Percentiles rank a stretch among this genome's conserved stretches.
phyloP scores from a whole-genome alignment of 495 filamentous ascomycete genomes.

The Aspergillus diversus region DNA sequence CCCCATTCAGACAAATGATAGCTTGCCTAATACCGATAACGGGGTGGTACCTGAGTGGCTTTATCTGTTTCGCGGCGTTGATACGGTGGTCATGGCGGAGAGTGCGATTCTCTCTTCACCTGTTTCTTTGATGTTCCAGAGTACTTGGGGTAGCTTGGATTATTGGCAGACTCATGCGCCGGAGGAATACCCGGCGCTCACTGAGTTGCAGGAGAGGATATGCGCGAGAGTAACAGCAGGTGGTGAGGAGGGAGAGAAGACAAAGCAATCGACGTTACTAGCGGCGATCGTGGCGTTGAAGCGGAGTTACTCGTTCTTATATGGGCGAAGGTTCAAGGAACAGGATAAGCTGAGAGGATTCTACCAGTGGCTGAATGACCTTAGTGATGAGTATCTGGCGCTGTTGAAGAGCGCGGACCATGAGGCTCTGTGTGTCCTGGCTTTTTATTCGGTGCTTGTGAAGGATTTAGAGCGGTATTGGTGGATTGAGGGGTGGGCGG shows the following conservation, averaged over 20 bases:
- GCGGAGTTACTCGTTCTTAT: background rate
- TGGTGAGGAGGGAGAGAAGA: background rate
- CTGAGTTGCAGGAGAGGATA: background rate
- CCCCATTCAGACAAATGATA: background rate
- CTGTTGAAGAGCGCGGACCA: background rate
- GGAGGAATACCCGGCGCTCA: background rate
- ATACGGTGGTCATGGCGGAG: background rate
- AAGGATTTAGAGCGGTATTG: background rate
- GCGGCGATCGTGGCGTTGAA: background rate
- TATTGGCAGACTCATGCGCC: background rate
- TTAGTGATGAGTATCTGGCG: background rate
- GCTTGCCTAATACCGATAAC: background rate
- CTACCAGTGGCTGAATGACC: background rate
- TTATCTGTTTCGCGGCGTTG: background rate
- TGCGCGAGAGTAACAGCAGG: background rate
- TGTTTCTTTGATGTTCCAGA: background rate
- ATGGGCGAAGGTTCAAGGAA: background rate
- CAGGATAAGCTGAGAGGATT: background rate
- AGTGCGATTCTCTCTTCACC: background rate
- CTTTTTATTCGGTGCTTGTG: background rate
- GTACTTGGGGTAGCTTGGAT: background rate
- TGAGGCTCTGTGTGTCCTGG: background rate
- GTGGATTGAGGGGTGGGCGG: background rate
- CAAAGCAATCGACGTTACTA: background rate
- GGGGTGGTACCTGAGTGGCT: background rate